These are phyloP conservation scores for Westerdykella ornata DNA, from an alignment of 2,329 filamentous ascomycete genomes.

Conservation along the genomic window DNA sequence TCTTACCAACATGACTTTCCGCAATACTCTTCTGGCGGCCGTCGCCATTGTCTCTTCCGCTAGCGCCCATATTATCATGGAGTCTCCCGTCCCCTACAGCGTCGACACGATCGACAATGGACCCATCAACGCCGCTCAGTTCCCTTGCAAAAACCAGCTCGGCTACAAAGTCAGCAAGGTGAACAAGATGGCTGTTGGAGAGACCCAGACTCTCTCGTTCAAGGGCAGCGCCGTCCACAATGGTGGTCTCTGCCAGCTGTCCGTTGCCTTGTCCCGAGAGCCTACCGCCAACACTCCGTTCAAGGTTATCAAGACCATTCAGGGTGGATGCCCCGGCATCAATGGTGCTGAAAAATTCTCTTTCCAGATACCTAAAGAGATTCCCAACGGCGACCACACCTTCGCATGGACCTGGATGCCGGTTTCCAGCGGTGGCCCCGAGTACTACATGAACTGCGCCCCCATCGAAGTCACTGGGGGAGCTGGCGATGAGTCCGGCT, in stretches of 20 bases:
- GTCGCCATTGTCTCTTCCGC: conserved; percentile 50
- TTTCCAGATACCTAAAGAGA: conserved; percentile 63
- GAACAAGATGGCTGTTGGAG: conserved; percentile 56
- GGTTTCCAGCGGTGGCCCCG: conserved; percentile 67
- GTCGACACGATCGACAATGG: conserved; percentile 50
- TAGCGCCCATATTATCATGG: conserved; percentile 71
- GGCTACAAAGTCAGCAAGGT: conserved; percentile 27
- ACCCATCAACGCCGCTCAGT: conserved; percentile 59
- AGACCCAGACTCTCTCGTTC: conserved; percentile 57
- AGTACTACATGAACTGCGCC: conserved; percentile 96
- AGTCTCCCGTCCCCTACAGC: conserved; percentile 57
- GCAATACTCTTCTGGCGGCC: conserved; percentile 44
- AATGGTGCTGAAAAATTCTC: conserved; percentile 58
- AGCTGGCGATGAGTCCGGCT: conserved; percentile 47
- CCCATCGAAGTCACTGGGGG: conserved; percentile 58
- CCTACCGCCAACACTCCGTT: conserved; percentile 53
- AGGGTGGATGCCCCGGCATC: conserved; percentile 74
- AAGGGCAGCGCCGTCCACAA: conserved; percentile 72
- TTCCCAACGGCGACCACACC: conserved; percentile 69
- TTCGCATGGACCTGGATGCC: conserved; percentile 95
- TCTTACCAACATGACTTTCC: conserved; percentile 46
- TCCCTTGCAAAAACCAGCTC: conserved; percentile 57
- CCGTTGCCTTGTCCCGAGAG: conserved; percentile 60
- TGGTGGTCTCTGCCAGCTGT: conserved; percentile 85
- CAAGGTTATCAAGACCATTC: conserved; percentile 84